Evolutionary conservation across 2,329 filamentous ascomycete species (phyloP).

Genomic region (Pezicula neosporulosa): DNA sequence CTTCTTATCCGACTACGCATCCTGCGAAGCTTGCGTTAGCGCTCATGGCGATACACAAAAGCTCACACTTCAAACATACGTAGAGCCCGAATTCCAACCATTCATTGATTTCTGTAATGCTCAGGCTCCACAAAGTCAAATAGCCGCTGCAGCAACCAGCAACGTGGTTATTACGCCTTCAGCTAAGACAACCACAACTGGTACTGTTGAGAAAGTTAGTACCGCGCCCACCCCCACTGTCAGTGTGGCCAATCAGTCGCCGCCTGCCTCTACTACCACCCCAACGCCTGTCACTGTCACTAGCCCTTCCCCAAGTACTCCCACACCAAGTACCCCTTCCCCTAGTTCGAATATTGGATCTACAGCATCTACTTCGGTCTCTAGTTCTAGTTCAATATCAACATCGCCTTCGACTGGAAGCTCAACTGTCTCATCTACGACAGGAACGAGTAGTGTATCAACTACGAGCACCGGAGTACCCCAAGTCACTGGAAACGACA

Average conservation of each 20-base stretch:
- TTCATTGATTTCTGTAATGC: slow-evolving; percentile 5
- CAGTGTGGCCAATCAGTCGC: not conserved
- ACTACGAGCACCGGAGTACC: no score
- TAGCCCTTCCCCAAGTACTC: no score
- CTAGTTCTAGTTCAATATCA: no score
- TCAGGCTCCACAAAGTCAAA: not conserved
- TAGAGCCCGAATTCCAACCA: slow-evolving; percentile 9
- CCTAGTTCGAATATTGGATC: no score
- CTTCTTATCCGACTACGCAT: slow-evolving; percentile 34
- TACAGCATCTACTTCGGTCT: no score
- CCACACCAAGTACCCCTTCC: no score
- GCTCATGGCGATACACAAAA: slow-evolving; percentile 11
- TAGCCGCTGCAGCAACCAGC: not conserved
- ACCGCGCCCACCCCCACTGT: not conserved
- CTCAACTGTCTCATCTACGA: no score
- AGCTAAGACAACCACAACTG: not conserved
- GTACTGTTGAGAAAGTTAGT: not conserved
- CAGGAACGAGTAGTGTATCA: no score
- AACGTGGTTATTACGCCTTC: not conserved
- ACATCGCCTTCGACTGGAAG: no score
- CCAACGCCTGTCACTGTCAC: no score
- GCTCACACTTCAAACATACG: slow-evolving; percentile 10
- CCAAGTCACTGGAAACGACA: no score
- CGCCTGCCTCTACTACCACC: no score
- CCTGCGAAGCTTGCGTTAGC: slow-evolving; percentile 33